These are phyloP conservation scores for Hsuehochloa calcarea DNA, from an alignment of 176 grass and related monocot genomes.

Conservation along the genomic window DNA sequence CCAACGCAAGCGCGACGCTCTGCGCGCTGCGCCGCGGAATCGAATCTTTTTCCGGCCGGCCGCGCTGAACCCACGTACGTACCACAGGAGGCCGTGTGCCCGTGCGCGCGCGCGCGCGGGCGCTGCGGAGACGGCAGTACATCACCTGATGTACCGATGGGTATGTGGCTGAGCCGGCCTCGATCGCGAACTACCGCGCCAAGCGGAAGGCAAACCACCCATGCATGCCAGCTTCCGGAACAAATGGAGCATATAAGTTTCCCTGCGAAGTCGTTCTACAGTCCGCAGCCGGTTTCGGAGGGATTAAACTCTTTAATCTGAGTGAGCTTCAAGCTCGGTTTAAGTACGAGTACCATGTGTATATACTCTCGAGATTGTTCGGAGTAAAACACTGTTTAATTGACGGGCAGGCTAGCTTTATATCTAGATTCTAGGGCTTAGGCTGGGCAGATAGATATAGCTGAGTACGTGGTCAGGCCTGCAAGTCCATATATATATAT, in stretches of 20 bases:
- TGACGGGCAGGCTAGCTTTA: background rate
- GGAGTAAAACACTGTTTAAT: too few relatives aligned
- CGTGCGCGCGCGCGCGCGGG: background rate
- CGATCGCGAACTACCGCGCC: background rate
- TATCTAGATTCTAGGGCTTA: background rate
- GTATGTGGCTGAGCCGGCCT: background rate
- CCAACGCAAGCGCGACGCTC: background rate
- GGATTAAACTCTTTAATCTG: too few relatives aligned
- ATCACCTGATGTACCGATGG: background rate
- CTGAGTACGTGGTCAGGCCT: background rate
- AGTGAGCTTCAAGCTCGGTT: too few relatives aligned
- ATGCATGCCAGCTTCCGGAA: background rate
- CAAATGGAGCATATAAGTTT: too few relatives aligned
- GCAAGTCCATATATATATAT: conserved; percentile 25
- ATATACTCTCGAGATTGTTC: too few relatives aligned
- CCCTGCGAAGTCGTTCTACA: too few relatives aligned
- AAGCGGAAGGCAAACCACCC: background rate
- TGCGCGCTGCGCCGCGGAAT: background rate
- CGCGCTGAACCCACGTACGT: background rate
- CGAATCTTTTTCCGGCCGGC: background rate
- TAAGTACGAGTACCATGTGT: too few relatives aligned
- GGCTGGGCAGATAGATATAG: too few relatives aligned
- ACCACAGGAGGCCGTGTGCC: background rate
- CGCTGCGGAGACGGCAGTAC: background rate
- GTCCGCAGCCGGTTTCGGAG: too few relatives aligned